Evolutionary conservation across 2,329 filamentous ascomycete genomes (phyloP).

Genomic region (Clarireedia sp.): DNA sequence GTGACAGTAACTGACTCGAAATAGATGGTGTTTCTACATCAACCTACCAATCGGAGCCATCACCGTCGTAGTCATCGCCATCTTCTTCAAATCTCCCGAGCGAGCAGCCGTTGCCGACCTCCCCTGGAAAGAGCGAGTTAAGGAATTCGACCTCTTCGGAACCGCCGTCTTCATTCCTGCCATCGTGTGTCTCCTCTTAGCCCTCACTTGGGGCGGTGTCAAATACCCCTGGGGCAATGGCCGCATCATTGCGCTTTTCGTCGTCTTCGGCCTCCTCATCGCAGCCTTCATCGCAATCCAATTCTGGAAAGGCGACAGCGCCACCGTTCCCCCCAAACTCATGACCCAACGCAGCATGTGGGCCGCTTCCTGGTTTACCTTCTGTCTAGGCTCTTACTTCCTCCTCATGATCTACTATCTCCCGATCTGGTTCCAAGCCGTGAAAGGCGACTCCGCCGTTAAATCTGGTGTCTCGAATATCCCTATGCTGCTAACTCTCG

Average conservation of each 20-base stretch:
- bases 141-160: constrained; percentile 32
- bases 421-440: constrained; percentile 42
- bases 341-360: constrained; percentile 32
- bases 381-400: constrained; percentile 31
- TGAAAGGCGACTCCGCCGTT: constrained; percentile 36
- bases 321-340: constrained; percentile 35
- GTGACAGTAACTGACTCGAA: too few relatives aligned
- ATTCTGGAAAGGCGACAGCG: constrained; percentile 32
- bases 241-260: constrained; percentile 31
- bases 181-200: constrained; percentile 32
- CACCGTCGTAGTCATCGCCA: constrained; percentile 32
- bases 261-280: constrained; percentile 27
- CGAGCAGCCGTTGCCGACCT: constrained; percentile 29
- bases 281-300: constrained; percentile 30
- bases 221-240: constrained; percentile 31
- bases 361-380: constrained; percentile 28
- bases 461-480: constrained; percentile 37
- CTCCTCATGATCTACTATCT: constrained; percentile 37
- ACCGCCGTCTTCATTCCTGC: constrained; percentile 31
- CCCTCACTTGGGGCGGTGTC: constrained; percentile 34
- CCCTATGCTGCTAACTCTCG: constrained; percentile 29
- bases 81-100: constrained; percentile 33
- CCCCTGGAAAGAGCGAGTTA: constrained; percentile 28
- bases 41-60: constrained; percentile 30
- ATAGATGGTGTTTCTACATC: constrained; percentile 26